Evolutionary conservation across 2,329 filamentous ascomycete genomes (phyloP).

Genomic region (Didymella arachidicola): DNA sequence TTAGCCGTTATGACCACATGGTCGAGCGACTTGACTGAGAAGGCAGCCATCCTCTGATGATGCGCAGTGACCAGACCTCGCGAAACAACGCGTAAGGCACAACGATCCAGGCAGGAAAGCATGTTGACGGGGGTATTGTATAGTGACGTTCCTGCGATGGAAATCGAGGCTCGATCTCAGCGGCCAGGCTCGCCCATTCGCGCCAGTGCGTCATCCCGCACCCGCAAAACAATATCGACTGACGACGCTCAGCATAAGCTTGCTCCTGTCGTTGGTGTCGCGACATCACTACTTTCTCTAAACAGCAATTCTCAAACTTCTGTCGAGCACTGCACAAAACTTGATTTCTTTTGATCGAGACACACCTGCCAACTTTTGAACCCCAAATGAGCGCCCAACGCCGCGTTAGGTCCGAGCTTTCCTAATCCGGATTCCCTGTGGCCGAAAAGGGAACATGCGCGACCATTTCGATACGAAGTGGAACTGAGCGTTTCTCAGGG

Average conservation of each 20-base stretch:
- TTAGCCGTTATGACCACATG: conserved; percentile 20
- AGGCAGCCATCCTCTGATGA: conserved; percentile 2
- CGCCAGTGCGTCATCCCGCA: conserved; percentile 9
- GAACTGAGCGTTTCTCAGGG: neutral
- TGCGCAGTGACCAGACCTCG: neutral
- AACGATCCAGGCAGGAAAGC: neutral
- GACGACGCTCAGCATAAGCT: conserved; percentile 6
- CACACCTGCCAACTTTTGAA: conserved; percentile 12
- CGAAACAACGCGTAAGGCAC: neutral
- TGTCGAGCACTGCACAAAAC: conserved; percentile 17
- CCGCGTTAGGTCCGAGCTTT: conserved; percentile 6
- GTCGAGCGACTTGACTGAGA: conserved; percentile 22
- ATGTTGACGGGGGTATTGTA: neutral
- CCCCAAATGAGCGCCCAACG: neutral
- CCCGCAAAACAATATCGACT: neutral
- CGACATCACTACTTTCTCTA: conserved; percentile 7
- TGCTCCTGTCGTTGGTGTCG: neutral
- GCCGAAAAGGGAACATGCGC: conserved; percentile 2
- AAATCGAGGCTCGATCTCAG: neutral
- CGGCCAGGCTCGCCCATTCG: conserved; percentile 5
- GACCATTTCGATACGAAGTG: conserved; percentile 12
- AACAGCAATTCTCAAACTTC: conserved; percentile 9
- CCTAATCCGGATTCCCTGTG: neutral
- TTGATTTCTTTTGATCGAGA: conserved; percentile 14
- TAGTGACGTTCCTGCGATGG: neutral